phyloP scores from a whole-genome alignment of 1,284 basidiomycete genomes.

The Hemileia vastatrix region DNA sequence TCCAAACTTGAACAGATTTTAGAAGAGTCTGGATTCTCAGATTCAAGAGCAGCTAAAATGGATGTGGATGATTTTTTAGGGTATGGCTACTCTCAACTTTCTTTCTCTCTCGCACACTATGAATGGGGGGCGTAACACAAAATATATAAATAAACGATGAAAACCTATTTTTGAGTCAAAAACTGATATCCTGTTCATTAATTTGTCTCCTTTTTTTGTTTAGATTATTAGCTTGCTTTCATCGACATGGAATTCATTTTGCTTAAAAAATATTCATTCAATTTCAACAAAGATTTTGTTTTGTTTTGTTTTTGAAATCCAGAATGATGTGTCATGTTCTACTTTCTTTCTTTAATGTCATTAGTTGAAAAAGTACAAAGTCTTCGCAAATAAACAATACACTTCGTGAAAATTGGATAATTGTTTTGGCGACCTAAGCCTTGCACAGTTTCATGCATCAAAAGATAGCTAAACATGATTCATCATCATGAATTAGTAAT shows the following conservation, averaged over 20 bases:
- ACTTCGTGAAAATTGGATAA: too few species aligned
- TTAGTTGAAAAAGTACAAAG: neutral
- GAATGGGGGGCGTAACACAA: neutral
- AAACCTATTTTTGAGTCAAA: neutral
- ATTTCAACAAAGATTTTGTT: neutral
- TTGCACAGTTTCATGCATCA: too few species aligned
- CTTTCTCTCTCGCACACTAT: neutral
- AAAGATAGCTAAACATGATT: too few species aligned
- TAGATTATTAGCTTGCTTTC: slow-evolving; percentile 19
- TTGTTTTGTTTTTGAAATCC: too few species aligned
- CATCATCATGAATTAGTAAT: too few species aligned
- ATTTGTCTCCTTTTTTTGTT: neutral
- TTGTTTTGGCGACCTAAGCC: too few species aligned
- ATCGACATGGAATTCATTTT: slow-evolving; percentile 23
- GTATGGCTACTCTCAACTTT: neutral
- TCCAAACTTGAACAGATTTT: slow-evolving; percentile 66
- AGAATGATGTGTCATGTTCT: too few species aligned
- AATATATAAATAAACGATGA: neutral
- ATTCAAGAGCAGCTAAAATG: slow-evolving; percentile 70
- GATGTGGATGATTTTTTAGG: slow-evolving; percentile 69
- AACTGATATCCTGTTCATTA: neutral
- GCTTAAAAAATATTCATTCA: neutral
- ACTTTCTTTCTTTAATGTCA: neutral
- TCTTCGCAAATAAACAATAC: neutral
- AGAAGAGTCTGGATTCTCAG: slow-evolving; percentile 56